Evolutionary conservation across 805 yeast genomes (phyloP).

Genomic region (Cyberlindnera euphorbiiphila): DNA sequence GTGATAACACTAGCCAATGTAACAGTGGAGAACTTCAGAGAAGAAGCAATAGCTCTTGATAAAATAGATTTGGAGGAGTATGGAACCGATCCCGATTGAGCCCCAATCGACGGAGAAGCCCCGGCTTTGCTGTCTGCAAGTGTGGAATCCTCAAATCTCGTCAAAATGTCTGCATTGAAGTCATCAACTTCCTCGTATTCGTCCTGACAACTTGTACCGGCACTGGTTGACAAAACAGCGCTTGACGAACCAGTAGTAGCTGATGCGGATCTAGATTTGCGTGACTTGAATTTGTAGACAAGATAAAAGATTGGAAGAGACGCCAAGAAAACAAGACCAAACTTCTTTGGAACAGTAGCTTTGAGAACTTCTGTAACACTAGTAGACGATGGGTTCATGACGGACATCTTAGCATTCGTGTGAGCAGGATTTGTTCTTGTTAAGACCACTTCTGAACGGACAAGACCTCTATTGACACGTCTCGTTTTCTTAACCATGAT

Average conservation of each 20-base stretch:
- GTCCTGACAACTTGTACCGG: conserved; percentile 4
- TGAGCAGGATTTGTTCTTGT: conserved; percentile 15
- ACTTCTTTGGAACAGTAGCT: conserved; percentile 14
- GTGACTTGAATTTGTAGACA: background rate
- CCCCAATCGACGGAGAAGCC: too few relatives aligned
- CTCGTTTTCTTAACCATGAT: conserved; percentile 3
- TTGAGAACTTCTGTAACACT: conserved; percentile 6
- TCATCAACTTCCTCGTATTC: conserved; percentile 4
- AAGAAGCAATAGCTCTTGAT: too few relatives aligned
- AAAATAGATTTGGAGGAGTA: too few relatives aligned
- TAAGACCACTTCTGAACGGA: conserved; percentile 10
- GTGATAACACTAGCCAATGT: conserved; percentile 7
- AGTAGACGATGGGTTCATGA: conserved; percentile 19
- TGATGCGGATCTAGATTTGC: background rate
- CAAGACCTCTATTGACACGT: conserved; percentile 14
- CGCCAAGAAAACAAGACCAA: background rate
- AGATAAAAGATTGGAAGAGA: conserved; percentile 14
- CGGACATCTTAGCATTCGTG: conserved; percentile 10
- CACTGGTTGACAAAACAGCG: conserved; percentile 3
- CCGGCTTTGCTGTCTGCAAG: background rate
- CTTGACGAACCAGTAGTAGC: conserved; percentile 1
- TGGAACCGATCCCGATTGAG: too few relatives aligned
- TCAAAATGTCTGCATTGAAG: conserved; percentile 1
- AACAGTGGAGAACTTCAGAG: background rate
- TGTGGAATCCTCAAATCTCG: conserved; percentile 2